Conservation (phyloP, 78 protist genomes). For the Capsaspora owczarzaki region DNA sequence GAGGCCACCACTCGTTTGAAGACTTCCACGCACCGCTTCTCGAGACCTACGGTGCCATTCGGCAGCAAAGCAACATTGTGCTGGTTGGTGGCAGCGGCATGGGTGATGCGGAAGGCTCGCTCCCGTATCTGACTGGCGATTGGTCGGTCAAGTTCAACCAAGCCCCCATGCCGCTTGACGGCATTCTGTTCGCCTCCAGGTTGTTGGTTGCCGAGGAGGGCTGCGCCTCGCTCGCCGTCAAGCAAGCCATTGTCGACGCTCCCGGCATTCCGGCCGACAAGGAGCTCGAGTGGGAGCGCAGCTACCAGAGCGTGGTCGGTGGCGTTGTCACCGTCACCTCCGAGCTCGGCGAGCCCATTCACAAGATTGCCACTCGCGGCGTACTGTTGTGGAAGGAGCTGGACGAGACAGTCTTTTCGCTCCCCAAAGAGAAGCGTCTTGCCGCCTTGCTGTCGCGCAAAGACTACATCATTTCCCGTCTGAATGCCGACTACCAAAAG, state of each 20-base stretch:
- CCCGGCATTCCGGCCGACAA: constrained; percentile 22
- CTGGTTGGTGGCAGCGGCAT: constrained; percentile 51
- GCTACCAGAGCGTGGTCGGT: constrained; percentile 34
- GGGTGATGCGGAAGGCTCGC: constrained; percentile 34
- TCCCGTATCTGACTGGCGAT: constrained; percentile 43
- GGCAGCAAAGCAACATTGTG: constrained; percentile 31
- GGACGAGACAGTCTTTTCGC: constrained; percentile 31
- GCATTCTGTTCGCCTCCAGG: constrained; percentile 44
- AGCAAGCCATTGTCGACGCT: constrained; percentile 14
- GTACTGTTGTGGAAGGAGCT: constrained; percentile 36
- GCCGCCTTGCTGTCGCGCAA: background rate
- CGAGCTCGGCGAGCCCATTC: constrained; percentile 73
- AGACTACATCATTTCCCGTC: constrained; percentile 22
- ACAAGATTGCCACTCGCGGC: constrained; percentile 55
- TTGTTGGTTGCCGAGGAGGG: constrained; percentile 47
- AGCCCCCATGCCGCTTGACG: constrained; percentile 61
- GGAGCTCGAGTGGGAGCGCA: constrained; percentile 35
- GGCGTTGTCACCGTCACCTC: constrained; percentile 49
- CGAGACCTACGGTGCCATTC: constrained; percentile 42
- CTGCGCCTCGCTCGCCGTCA: constrained; percentile 13
- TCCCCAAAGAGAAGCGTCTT: background rate
- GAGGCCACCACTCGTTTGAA: constrained; percentile 66
- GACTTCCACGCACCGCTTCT: constrained; percentile 53
- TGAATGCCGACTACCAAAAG: constrained; percentile 59
- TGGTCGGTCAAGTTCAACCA: constrained; percentile 26